A percentile compares a stretch with the other conserved stretches of the same genome.
Conservation (phyloP, 2,329 filamentous ascomycete genomes). For the Acarospora socialis region DNA sequence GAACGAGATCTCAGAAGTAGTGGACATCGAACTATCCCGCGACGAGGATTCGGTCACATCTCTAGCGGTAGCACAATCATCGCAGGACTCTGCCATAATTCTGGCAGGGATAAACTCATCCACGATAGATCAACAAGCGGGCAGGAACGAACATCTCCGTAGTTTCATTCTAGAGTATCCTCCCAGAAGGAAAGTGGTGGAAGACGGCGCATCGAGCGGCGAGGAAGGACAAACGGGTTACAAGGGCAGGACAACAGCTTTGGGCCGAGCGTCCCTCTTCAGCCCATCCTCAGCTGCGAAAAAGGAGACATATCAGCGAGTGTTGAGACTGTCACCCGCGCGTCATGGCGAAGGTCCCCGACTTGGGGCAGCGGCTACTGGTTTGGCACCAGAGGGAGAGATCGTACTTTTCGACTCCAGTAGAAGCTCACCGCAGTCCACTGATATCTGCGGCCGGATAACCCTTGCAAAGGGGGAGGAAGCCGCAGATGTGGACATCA, state of each 20-base stretch:
- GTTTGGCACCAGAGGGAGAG: constrained; percentile 60
- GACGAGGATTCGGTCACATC: constrained; percentile 85
- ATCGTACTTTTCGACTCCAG: constrained; percentile 65
- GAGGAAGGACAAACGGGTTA: constrained; percentile 12
- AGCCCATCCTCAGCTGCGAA: constrained; percentile 28
- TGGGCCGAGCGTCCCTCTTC: constrained; percentile 40
- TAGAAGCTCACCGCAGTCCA: constrained; percentile 33
- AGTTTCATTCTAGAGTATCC: constrained; percentile 52
- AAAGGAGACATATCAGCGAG: constrained; percentile 45
- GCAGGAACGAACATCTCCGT: constrained; percentile 73
- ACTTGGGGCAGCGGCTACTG: constrained; percentile 66
- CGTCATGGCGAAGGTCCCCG: constrained; percentile 39
- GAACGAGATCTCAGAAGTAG: constrained; percentile 47
- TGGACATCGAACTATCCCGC: constrained; percentile 63
- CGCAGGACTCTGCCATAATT: constrained; percentile 36
- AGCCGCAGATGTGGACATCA: constrained; percentile 32
- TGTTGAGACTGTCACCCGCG: constrained; percentile 41
- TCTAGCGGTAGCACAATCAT: constrained; percentile 54
- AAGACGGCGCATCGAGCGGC: constrained; percentile 13
- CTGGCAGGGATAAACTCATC: constrained; percentile 79
- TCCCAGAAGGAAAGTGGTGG: constrained; percentile 25
- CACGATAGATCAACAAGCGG: constrained; percentile 53
- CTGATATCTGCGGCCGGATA: constrained; percentile 42
- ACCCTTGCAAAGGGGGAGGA: constrained; percentile 37
- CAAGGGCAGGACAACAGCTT: constrained; percentile 26